These are phyloP conservation scores for Chrysoporthe cubensis DNA, from an alignment of 2,329 filamentous ascomycete species.

Conservation along the genomic window DNA sequence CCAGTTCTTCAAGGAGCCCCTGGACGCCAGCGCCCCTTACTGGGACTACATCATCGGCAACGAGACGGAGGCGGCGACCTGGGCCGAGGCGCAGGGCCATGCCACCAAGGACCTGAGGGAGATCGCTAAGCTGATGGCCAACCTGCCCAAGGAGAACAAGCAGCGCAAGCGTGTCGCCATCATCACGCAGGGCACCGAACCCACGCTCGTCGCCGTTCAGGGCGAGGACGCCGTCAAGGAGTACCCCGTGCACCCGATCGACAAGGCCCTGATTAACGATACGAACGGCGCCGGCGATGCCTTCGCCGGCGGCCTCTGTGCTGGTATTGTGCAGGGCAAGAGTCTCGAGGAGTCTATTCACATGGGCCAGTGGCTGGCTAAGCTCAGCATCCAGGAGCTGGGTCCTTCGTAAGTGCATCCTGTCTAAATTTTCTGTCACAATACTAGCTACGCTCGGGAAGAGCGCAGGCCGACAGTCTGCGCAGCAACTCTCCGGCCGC, in stretches of 20 bases:
- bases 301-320: slow-evolving; percentile 92
- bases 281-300: slow-evolving; percentile 97
- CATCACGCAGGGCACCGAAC: slow-evolving; percentile 91
- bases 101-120: slow-evolving; percentile 77
- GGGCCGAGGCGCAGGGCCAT: slow-evolving; percentile 80
- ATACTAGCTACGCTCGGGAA: slow-evolving; percentile 14
- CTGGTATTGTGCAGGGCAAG: slow-evolving; percentile 86
- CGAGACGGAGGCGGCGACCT: slow-evolving; percentile 90
- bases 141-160: slow-evolving; percentile 89
- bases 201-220: slow-evolving; percentile 82
- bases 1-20: slow-evolving; percentile 96
- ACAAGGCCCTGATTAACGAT: slow-evolving; percentile 81
- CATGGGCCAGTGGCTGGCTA: slow-evolving; percentile 95
- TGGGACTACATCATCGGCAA: slow-evolving; percentile 97
- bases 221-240: slow-evolving; percentile 72
- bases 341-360: slow-evolving; percentile 77
- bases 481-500: not conserved
- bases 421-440: slow-evolving; percentile 17
- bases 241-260: slow-evolving; percentile 81
- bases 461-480: slow-evolving; percentile 30
- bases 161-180: slow-evolving; percentile 84
- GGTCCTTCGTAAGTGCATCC: slow-evolving; percentile 81
- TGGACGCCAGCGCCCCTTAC: slow-evolving; percentile 85
- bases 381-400: slow-evolving; percentile 90
- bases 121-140: slow-evolving; percentile 84